These are phyloP conservation scores for Pilaira anomala DNA, from an alignment of 192 early-diverging fungal species.

Conservation along the genomic window DNA sequence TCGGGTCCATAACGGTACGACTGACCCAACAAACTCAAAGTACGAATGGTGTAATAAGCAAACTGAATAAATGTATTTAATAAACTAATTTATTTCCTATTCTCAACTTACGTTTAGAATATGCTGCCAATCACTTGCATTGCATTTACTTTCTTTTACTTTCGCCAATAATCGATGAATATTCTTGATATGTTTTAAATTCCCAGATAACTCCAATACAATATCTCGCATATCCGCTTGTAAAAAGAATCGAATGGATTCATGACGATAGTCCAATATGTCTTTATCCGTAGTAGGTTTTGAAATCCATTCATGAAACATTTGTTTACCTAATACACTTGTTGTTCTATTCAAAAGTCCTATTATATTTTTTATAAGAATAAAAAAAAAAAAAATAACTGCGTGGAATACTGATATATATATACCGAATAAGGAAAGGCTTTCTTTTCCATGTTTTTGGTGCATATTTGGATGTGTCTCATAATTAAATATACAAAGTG, in stretches of 20 bases:
- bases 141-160: conserved; percentile 44
- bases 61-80: conserved; percentile 48
- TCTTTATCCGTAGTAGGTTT: conserved; percentile 52
- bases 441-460: conserved; percentile 58
- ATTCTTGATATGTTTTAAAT: conserved; percentile 45
- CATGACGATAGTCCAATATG: conserved; percentile 51
- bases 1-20: conserved; percentile 12
- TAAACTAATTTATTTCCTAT: conserved; percentile 57
- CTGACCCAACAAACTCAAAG: conserved; percentile 34
- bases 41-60: conserved; percentile 55
- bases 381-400: not conserved
- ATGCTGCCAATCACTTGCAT: conserved; percentile 56
- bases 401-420: not conserved
- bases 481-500: conserved; percentile 72
- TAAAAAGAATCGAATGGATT: conserved; percentile 52
- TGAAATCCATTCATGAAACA: conserved; percentile 68
- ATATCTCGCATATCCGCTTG: conserved; percentile 39
- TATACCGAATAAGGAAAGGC: conserved; percentile 73
- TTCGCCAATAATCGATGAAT: conserved; percentile 20
- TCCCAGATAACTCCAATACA: conserved; percentile 39
- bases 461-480: conserved; percentile 85
- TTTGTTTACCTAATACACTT: conserved; percentile 52
- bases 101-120: conserved; percentile 51
- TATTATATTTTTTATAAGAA: conserved; percentile 20
- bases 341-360: conserved; percentile 63